Conservation (phyloP, 2,329 filamentous ascomycete genomes). For the Cercospora sp. region DNA sequence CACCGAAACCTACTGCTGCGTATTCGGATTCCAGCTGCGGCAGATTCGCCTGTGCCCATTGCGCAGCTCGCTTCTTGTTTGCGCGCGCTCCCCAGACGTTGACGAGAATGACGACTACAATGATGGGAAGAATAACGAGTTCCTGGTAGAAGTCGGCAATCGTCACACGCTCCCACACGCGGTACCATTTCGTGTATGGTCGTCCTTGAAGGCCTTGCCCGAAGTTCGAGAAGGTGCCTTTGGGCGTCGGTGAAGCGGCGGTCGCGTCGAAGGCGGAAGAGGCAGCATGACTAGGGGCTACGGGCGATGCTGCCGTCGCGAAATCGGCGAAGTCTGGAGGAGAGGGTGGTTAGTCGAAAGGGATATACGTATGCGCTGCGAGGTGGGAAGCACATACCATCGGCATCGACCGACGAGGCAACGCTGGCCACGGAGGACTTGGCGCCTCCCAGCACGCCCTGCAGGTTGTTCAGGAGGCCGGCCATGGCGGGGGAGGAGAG, state of each 20-base stretch:
- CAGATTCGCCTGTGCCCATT: constrained; percentile 76
- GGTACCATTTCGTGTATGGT: constrained; percentile 95
- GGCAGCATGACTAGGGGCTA: constrained; percentile 52
- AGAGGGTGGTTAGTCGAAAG: constrained; percentile 17
- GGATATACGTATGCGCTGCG: background rate
- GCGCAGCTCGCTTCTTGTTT: constrained; percentile 77
- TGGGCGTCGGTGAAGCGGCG: constrained; percentile 36
- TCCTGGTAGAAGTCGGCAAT: constrained; percentile 84
- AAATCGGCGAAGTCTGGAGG: constrained; percentile 88
- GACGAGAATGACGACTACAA: constrained; percentile 71
- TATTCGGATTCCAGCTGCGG: constrained; percentile 77
- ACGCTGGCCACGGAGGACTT: constrained; percentile 56
- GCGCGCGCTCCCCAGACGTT: constrained; percentile 78
- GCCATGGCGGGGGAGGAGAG: constrained; percentile 41
- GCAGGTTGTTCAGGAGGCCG: constrained; percentile 65
- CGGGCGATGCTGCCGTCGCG: constrained; percentile 71
- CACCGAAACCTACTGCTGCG: constrained; percentile 78
- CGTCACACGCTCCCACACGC: constrained; percentile 86
- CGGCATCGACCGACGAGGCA: constrained; percentile 39
- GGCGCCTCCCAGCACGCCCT: constrained; percentile 68
- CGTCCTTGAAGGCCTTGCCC: constrained; percentile 48
- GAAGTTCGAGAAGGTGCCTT: constrained; percentile 36
- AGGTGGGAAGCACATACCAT: constrained; percentile 16
- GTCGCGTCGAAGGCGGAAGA: constrained; percentile 52
- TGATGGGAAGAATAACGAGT: constrained; percentile 74